Conservation (phyloP, 2,329 filamentous ascomycete species). For the Thielaviopsis punctulata region DNA sequence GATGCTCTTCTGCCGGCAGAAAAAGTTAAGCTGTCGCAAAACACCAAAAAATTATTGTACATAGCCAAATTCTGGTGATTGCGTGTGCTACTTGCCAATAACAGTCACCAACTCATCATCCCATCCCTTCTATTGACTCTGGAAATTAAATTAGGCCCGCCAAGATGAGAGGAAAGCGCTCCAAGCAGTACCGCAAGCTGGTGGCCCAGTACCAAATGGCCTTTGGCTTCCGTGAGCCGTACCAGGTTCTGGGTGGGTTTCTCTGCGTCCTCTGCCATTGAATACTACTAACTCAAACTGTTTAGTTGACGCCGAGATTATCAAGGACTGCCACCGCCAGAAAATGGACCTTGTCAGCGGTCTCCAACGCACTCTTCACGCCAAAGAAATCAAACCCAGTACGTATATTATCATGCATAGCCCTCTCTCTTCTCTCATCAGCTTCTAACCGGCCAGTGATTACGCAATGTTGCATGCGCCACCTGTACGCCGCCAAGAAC, state of each 20-base stretch:
- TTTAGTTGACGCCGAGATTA: conserved; percentile 65
- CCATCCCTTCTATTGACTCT: neutral
- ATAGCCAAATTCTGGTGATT: too few relatives aligned
- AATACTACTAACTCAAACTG: conserved; percentile 1
- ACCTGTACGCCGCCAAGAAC: conserved; percentile 49
- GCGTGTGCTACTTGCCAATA: too few relatives aligned
- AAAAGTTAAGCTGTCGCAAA: too few relatives aligned
- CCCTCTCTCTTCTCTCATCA: neutral
- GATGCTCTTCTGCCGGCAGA: too few relatives aligned
- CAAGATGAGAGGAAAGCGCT: conserved; percentile 33
- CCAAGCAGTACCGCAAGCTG: conserved; percentile 54
- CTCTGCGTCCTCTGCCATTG: neutral
- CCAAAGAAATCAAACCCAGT: conserved; percentile 62
- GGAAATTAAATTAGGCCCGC: neutral
- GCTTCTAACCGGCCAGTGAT: conserved; percentile 37
- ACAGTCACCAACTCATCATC: neutral
- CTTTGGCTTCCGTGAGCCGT: conserved; percentile 85
- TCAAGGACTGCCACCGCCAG: conserved; percentile 63
- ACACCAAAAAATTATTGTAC: too few relatives aligned
- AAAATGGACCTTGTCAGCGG: conserved; percentile 76
- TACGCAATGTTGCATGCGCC: conserved; percentile 64
- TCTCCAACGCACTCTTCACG: conserved; percentile 69
- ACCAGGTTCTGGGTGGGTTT: conserved; percentile 60
- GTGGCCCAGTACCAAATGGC: conserved; percentile 81
- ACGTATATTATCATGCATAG: conserved; percentile 19